A percentile compares a stretch with the other conserved stretches of the same genome.
Conservation (phyloP, 495 filamentous ascomycete genomes). For the Penicillium canescens region DNA sequence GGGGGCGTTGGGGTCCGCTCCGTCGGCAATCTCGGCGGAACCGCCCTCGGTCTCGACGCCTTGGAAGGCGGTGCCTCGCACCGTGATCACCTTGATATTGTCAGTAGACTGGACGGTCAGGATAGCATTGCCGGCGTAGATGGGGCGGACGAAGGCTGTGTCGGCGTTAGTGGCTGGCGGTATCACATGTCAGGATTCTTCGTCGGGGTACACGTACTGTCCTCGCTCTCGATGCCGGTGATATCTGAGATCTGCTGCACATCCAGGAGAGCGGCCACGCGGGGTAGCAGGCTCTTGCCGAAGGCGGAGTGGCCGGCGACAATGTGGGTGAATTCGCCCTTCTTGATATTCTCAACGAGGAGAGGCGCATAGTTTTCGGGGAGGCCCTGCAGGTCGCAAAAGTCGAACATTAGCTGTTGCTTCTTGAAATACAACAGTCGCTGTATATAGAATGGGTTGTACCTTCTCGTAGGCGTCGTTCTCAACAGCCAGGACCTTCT, state of each 20-base stretch:
- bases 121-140: slow-evolving; percentile 97
- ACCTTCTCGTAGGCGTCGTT: slow-evolving; percentile 93
- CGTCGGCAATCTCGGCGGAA: slow-evolving; percentile 47
- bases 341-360: slow-evolving; percentile 93
- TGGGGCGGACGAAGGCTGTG: slow-evolving; percentile 85
- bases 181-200: slow-evolving; percentile 20
- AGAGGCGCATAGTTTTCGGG: slow-evolving; percentile 95
- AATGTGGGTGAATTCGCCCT: slow-evolving; percentile 87
- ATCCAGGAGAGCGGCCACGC: slow-evolving; percentile 91
- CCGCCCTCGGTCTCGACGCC: slow-evolving; percentile 50
- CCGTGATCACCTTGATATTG: slow-evolving; percentile 82
- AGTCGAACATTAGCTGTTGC: slow-evolving; percentile 1
- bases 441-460: slow-evolving; percentile 2
- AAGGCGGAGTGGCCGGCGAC: slow-evolving; percentile 91
- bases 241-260: slow-evolving; percentile 92
- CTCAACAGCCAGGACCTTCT: slow-evolving; percentile 87
- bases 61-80: slow-evolving; percentile 87
- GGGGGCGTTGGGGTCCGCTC: slow-evolving; percentile 61
- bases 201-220: slow-evolving; percentile 56
- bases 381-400: slow-evolving; percentile 60
- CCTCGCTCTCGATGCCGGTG: slow-evolving; percentile 80
- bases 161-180: slow-evolving; percentile 14
- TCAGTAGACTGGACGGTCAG: slow-evolving; percentile 94
- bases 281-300: slow-evolving; percentile 93
- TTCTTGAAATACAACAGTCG: background rate